phyloP scores from a whole-genome alignment of 805 yeast species.

The Candida loeiensis region DNA sequence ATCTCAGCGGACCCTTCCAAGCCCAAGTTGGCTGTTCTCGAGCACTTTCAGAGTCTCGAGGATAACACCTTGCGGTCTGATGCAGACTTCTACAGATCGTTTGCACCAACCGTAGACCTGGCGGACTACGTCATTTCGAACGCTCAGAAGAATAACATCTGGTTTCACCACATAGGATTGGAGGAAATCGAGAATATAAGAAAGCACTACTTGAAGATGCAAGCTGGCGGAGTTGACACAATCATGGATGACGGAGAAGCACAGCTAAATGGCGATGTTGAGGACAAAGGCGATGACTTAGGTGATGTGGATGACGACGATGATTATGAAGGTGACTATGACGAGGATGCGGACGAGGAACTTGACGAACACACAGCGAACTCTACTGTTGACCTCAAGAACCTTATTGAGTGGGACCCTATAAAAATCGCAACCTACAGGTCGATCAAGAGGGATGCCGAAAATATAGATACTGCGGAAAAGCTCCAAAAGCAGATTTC shows the following conservation, averaged over 20 bases:
- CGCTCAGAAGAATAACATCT: slow-evolving; percentile 29
- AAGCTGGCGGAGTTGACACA: background rate
- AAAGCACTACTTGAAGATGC: slow-evolving; percentile 12
- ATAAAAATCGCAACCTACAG: slow-evolving; percentile 22
- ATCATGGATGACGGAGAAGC: background rate
- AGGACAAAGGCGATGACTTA: background rate
- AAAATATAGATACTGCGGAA: slow-evolving; percentile 24
- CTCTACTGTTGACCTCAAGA: slow-evolving; percentile 25
- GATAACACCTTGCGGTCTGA: slow-evolving; percentile 18
- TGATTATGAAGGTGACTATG: slow-evolving; percentile 10
- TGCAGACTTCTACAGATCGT: slow-evolving; percentile 27
- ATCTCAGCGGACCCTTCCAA: slow-evolving; percentile 9
- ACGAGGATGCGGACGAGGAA: slow-evolving; percentile 14
- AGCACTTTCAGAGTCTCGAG: slow-evolving; percentile 18
- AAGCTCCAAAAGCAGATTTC: slow-evolving; percentile 35
- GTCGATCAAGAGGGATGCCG: slow-evolving; percentile 23
- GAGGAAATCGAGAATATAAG: slow-evolving; percentile 28
- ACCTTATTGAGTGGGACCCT: slow-evolving; percentile 37
- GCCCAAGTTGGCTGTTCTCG: slow-evolving; percentile 22
- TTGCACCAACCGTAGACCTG: slow-evolving; percentile 38
- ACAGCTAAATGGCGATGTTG: background rate
- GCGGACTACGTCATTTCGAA: slow-evolving; percentile 31
- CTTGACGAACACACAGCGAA: slow-evolving; percentile 9
- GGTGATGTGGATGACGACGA: slow-evolving; percentile 2
- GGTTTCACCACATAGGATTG: slow-evolving; percentile 40